phyloP scores from a whole-genome alignment of 2,329 filamentous ascomycete genomes.

The Scorias spongiosa region DNA sequence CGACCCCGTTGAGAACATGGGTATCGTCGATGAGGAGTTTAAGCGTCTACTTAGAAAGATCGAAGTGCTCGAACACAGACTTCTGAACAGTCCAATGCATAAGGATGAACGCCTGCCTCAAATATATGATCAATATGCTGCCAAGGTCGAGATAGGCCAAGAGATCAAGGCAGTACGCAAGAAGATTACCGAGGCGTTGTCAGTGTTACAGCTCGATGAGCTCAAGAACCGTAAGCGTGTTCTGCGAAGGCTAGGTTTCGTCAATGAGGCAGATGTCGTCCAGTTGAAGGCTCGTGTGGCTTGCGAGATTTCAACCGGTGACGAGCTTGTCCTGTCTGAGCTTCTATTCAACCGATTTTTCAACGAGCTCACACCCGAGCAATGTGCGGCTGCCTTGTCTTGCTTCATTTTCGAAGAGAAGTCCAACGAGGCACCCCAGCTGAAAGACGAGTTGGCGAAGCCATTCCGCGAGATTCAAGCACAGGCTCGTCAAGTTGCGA shows the following conservation, averaged over 20 bases:
- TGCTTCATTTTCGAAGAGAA: conserved; percentile 98
- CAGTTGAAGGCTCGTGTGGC: conserved; percentile 94
- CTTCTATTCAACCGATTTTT: conserved; percentile 95
- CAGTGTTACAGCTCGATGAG: conserved; percentile 86
- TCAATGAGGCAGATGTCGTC: conserved; percentile 88
- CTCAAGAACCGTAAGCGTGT: conserved; percentile 93
- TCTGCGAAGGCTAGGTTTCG: conserved; percentile 82
- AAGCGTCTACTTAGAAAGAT: conserved; percentile 89
- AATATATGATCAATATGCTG: conserved; percentile 74
- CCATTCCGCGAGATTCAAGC: conserved; percentile 74
- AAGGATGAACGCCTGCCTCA: conserved; percentile 71
- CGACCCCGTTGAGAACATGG: conserved; percentile 94
- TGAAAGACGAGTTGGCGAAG: conserved; percentile 75
- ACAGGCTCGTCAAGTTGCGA: conserved; percentile 77
- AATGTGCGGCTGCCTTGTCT: conserved; percentile 72
- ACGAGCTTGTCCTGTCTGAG: conserved; percentile 85
- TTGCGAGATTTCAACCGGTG: conserved; percentile 93
- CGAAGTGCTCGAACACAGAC: conserved; percentile 81
- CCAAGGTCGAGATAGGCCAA: conserved; percentile 59
- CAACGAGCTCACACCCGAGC: conserved; percentile 81
- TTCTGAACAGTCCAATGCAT: conserved; percentile 81
- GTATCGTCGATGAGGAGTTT: conserved; percentile 80
- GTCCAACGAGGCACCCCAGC: conserved; percentile 52
- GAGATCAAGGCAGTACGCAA: conserved; percentile 83
- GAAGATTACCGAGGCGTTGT: conserved; percentile 68